Base-by-base conservation (phyloP, 2,329 filamentous ascomycete genomes). In the Macrophomina pseudophaseolina region DNA sequence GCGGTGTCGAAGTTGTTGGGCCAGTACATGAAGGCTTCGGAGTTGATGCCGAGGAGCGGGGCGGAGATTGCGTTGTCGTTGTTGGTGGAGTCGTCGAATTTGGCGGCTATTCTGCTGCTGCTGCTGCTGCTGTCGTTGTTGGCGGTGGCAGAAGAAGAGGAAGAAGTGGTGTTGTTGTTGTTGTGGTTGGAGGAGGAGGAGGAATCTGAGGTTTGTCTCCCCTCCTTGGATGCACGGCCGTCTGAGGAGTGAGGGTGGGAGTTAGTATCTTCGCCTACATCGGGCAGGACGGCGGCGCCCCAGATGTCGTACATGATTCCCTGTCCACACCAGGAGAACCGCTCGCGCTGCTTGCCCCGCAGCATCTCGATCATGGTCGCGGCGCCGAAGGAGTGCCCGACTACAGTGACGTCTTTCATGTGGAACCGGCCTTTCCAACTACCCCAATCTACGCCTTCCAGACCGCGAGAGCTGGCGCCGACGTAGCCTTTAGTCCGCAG, bases 1-100 rank as follows among this genome's bases (percentile, higher is more conserved):
- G 90, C 82, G 42, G 84, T 81, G 48, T 86, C 78, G 72, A 89
- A 89, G 68, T 90, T 91, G 2, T 83, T 80, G 28, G 85, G 82
- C 88, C 88, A 91, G 76, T 90, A 88, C 81, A 90, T 90, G 77
- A 91, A 91, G 0, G 87, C 88, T 74, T 91, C 89, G 5, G 84
- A 87, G 58, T 89, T 89, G 72, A 91, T 87, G 3, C 85, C 86
- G 5, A 91, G 80, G 7, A 91, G 72, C 5, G 88, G 88, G 12
- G 84, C 81, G 44, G 80, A 78, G 52, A 85, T 83, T 42, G 38
- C 35, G 28, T 54, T 12, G 4, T 83, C n/a, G 46, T 14, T 8
- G 44, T 38, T 11, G 46, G 33, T 14, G 14, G 30, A 8, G 33
- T n/a, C 7, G 16, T 5, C 28, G 32, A 28, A 42, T 12, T 44